Evolutionary conservation across 495 filamentous ascomycete species (phyloP).

Genomic region (Penicillium dipodomyicola): DNA sequence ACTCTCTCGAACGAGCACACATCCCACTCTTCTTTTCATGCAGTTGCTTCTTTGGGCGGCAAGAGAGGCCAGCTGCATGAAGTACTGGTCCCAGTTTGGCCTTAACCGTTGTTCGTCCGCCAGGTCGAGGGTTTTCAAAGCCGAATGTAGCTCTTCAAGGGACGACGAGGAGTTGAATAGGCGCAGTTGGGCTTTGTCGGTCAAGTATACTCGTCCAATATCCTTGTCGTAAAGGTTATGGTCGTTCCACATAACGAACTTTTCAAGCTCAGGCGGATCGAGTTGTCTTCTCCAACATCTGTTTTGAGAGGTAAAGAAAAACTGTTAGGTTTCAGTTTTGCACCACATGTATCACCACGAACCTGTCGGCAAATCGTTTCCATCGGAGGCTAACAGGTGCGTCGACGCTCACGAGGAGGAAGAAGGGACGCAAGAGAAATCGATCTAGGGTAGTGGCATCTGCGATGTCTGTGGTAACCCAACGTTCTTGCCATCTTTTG

Average conservation of each 20-base stretch:
- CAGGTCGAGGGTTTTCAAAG: constrained; percentile 68
- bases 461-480: constrained; percentile 80
- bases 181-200: constrained; percentile 75
- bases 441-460: constrained; percentile 65
- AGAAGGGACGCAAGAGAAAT: constrained; percentile 79
- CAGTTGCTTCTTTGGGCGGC: constrained; percentile 92
- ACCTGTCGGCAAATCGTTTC: constrained; percentile 65
- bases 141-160: constrained; percentile 62
- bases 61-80: constrained; percentile 91
- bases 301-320: background rate
- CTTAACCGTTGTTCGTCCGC: constrained; percentile 75
- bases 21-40: constrained; percentile 96
- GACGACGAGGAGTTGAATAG: constrained; percentile 80
- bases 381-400: constrained; percentile 82
- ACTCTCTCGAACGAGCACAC: constrained; percentile 85
- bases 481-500: constrained; percentile 73
- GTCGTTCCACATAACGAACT: constrained; percentile 77
- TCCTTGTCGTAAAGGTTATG: constrained; percentile 67
- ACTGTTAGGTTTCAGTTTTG: background rate
- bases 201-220: constrained; percentile 65
- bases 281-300: constrained; percentile 46
- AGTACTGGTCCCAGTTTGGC: constrained; percentile 96
- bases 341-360: constrained; percentile 6
- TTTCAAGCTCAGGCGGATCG: constrained; percentile 61
- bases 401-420: constrained; percentile 87